Percentiles rank a stretch among this genome's conserved stretches.
These are phyloP conservation scores for Vachellia collinsii DNA, from an alignment of 306 rosid genomes.

Conservation along the genomic window DNA sequence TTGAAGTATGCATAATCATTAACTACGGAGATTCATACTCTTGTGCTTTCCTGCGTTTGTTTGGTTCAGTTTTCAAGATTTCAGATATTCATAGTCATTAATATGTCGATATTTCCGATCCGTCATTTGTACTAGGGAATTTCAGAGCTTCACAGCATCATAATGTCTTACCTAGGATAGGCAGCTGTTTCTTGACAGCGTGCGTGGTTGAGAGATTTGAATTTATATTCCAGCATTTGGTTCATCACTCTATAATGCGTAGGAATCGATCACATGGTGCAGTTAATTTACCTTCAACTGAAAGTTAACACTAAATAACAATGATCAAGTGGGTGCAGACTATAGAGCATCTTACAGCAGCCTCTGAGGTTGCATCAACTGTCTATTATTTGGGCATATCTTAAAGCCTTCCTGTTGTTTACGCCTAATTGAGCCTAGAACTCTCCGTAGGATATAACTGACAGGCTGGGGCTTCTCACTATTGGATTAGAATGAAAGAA, in stretches of 20 bases:
- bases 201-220: conserved; percentile 14
- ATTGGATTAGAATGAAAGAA: not conserved
- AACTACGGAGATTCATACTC: conserved; percentile 15
- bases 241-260: not conserved
- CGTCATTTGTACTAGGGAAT: not conserved
- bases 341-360: not conserved
- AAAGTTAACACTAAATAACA: conserved; percentile 6
- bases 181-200: conserved; percentile 1
- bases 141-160: not conserved
- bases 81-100: conserved; percentile 5
- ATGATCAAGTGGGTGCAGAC: conserved; percentile 1
- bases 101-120: conserved; percentile 15
- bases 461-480: not conserved
- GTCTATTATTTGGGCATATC: conserved; percentile 16
- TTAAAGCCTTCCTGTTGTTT: conserved; percentile 1
- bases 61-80: not conserved
- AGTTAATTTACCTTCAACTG: conserved; percentile 20
- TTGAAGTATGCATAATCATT: conserved; percentile 13
- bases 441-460: not conserved
- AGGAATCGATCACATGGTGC: conserved; percentile 15
- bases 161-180: not conserved
- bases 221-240: conserved; percentile 20
- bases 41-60: not conserved
- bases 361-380: not conserved
- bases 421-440: conserved; percentile 8